Percentiles rank a stretch among this genome's conserved stretches.
phyloP scores from a whole-genome alignment of 1,139 yeast genomes.

The Pneumocystis sp. region DNA sequence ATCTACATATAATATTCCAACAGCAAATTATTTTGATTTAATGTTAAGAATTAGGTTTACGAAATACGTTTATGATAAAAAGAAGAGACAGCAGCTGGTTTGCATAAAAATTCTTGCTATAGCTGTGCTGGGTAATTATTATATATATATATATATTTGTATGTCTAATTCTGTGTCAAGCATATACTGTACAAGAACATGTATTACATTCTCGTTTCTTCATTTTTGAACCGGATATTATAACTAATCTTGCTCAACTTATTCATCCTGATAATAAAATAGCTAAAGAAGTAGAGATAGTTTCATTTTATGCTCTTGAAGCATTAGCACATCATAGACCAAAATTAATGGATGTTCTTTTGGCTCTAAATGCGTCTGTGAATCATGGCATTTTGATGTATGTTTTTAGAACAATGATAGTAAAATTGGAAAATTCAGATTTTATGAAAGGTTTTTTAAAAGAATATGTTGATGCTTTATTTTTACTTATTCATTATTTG shows the following conservation, averaged over 20 bases:
- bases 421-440: slow-evolving; percentile 30
- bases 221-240: slow-evolving; percentile 60
- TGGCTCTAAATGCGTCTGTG: slow-evolving; percentile 81
- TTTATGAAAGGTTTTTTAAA: slow-evolving; percentile 13
- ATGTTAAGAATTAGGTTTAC: slow-evolving; percentile 8
- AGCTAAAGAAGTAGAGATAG: slow-evolving; percentile 34
- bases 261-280: slow-evolving; percentile 48
- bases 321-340: slow-evolving; percentile 53
- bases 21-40: slow-evolving; percentile 6
- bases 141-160: neutral
- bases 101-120: slow-evolving; percentile 48
- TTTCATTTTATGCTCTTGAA: slow-evolving; percentile 56
- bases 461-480: slow-evolving; percentile 11
- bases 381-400: slow-evolving; percentile 73
- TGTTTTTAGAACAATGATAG: slow-evolving; percentile 46
- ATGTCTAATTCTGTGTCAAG: slow-evolving; percentile 1
- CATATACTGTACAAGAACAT: slow-evolving; percentile 14
- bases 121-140: slow-evolving; percentile 35
- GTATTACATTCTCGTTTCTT: slow-evolving; percentile 37
- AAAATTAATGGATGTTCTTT: slow-evolving; percentile 64
- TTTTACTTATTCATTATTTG: slow-evolving; percentile 18
- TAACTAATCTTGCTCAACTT: slow-evolving; percentile 56
- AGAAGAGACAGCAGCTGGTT: slow-evolving; percentile 44
- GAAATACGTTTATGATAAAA: slow-evolving; percentile 23
- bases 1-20: slow-evolving; percentile 4